These are phyloP conservation scores for Dimocarpus longan DNA, from an alignment of 345 rosid species.

Conservation along the genomic window DNA sequence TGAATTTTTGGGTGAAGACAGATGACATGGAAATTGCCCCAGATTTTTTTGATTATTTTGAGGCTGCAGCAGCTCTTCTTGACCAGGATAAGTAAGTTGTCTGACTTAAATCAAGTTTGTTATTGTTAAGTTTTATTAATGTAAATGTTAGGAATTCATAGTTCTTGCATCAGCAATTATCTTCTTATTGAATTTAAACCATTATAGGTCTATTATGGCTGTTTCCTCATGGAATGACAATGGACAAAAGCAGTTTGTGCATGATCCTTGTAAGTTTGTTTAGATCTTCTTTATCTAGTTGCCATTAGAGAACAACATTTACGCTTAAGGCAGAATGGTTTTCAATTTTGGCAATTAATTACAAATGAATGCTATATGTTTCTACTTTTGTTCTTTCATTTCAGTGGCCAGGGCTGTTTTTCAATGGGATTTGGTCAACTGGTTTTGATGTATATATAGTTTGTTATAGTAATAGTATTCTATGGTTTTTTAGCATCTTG, in stretches of 20 bases:
- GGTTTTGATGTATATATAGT: background rate
- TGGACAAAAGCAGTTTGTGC: slow-evolving; percentile 96
- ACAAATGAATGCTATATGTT: background rate
- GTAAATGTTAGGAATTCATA: background rate
- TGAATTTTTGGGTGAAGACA: slow-evolving; percentile 42
- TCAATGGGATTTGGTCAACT: background rate
- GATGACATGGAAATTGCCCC: slow-evolving; percentile 99
- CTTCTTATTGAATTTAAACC: slow-evolving; percentile 23
- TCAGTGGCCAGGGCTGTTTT: background rate
- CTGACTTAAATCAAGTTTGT: slow-evolving; percentile 20
- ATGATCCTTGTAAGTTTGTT: slow-evolving; percentile 78
- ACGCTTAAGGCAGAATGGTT: background rate
- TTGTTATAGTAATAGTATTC: background rate
- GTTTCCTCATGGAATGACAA: slow-evolving; percentile 99
- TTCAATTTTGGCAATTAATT: background rate
- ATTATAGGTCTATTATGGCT: slow-evolving; percentile 91
- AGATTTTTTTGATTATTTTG: slow-evolving; percentile 95
- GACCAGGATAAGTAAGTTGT: slow-evolving; percentile 84
- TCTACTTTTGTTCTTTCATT: background rate
- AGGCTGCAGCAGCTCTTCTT: slow-evolving; percentile 87
- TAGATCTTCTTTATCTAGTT: slow-evolving; percentile 4
- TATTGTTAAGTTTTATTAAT: background rate
- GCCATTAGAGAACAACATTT: background rate
- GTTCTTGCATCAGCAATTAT: background rate
- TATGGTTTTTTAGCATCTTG: background rate